Conservation (phyloP, 2,329 filamentous ascomycete species). For the Orbilia blumenaviensis region DNA sequence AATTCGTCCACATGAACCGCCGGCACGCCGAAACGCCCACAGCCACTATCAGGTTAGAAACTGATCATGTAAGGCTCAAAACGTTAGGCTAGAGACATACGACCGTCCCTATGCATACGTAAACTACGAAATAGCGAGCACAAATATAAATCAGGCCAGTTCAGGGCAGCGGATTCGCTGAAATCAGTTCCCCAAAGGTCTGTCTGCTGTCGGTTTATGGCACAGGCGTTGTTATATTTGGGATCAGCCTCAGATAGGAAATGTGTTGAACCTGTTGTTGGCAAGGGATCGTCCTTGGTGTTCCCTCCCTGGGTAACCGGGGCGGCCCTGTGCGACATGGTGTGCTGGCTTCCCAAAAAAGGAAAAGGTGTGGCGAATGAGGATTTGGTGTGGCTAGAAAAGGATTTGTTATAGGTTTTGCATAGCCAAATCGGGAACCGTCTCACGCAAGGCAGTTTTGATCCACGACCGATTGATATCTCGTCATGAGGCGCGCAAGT, state of each 20-base stretch:
- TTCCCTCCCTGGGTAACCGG: background rate
- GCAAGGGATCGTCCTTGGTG: background rate
- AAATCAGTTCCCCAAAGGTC: background rate
- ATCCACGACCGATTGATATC: too few species aligned
- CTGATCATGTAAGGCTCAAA: background rate
- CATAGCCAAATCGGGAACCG: background rate
- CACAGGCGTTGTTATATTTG: conserved; percentile 42
- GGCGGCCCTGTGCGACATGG: background rate
- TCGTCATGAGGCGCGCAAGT: background rate
- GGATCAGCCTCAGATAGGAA: conserved; percentile 10
- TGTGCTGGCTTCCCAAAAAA: background rate
- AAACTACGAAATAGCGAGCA: background rate
- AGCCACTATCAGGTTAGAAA: conserved; percentile 1
- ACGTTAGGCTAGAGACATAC: background rate
- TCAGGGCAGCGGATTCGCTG: conserved; percentile 14
- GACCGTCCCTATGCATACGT: background rate
- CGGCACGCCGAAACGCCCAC: background rate
- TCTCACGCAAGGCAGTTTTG: conserved; percentile 23
- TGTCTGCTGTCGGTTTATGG: background rate
- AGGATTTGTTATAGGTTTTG: conserved; percentile 8
- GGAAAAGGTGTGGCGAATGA: background rate
- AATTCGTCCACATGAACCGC: conserved; percentile 8
- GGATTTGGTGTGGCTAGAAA: conserved; percentile 14
- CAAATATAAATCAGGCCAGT: background rate
- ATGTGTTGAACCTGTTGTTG: conserved; percentile 44